Conservation (phyloP, 805 yeast species). For the Isabelozyma gotoi region DNA sequence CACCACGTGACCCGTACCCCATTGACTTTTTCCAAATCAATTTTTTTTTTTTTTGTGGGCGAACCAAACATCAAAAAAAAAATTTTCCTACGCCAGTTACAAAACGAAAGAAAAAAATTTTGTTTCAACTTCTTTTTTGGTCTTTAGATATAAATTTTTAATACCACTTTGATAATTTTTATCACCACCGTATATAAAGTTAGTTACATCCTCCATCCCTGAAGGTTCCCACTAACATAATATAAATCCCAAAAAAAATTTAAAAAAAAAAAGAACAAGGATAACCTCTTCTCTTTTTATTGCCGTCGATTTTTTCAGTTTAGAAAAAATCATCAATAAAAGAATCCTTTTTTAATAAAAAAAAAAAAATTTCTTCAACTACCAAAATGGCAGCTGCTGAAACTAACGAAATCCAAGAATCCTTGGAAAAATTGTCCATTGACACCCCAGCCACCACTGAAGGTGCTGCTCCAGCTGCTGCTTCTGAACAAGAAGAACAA, state of each 20-base stretch:
- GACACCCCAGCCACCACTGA: conserved; percentile 32
- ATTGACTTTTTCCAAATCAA: neutral
- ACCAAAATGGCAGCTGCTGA: conserved; percentile 27
- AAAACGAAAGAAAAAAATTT: neutral
- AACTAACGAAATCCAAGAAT: conserved; percentile 45
- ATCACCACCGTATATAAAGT: neutral
- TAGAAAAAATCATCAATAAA: no score
- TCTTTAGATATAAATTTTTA: neutral
- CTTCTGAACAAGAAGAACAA: conserved; percentile 26
- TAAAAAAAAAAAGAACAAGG: conserved; percentile 1
- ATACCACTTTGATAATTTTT: neutral
- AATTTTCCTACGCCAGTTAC: neutral
- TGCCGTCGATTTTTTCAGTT: no score
- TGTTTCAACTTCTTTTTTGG: neutral
- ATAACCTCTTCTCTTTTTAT: neutral
- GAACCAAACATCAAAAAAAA: neutral
- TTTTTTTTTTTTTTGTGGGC: neutral
- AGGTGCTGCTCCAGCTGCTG: conserved; percentile 16
- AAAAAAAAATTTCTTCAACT: conserved; percentile 8
- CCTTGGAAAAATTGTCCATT: conserved; percentile 48
- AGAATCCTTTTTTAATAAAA: conserved; percentile 8
- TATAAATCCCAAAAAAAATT: neutral
- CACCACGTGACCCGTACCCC: neutral
- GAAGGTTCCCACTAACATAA: neutral
- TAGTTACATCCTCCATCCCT: neutral